Evolutionary conservation across 805 yeast genomes (phyloP).

Genomic region (Saturnispora silvae): DNA sequence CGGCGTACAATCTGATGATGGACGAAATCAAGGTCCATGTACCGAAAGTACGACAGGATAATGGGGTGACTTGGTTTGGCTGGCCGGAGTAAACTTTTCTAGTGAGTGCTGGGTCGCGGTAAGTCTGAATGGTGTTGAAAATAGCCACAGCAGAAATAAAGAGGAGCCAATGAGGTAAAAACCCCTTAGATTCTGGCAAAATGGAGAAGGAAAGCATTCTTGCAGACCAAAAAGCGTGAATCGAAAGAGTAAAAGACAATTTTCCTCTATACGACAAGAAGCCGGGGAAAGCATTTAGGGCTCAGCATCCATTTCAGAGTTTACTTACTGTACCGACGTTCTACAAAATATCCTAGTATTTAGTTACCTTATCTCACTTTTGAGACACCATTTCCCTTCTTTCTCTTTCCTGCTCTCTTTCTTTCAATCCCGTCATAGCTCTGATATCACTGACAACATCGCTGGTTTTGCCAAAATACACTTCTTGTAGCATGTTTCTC

Average conservation of each 20-base stretch:
- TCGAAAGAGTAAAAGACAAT: background rate
- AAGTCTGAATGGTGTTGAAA: slow-evolving; percentile 84
- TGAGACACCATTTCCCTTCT: slow-evolving; percentile 27
- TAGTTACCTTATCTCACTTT: too few relatives aligned
- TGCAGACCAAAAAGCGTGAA: background rate
- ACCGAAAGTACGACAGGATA: slow-evolving; percentile 95
- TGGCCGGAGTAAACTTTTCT: slow-evolving; percentile 64
- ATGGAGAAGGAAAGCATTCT: slow-evolving; percentile 17
- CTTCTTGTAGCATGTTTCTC: slow-evolving; percentile 83
- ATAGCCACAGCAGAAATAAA: slow-evolving; percentile 82
- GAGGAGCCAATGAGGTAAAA: slow-evolving; percentile 67
- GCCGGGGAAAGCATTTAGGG: too few relatives aligned
- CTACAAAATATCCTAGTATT: too few relatives aligned
- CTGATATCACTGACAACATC: slow-evolving; percentile 72
- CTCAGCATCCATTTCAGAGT: too few relatives aligned
- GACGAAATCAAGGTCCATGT: slow-evolving; percentile 93
- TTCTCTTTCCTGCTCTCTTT: slow-evolving; percentile 27
- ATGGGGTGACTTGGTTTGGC: slow-evolving; percentile 45
- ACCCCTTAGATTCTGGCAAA: slow-evolving; percentile 40
- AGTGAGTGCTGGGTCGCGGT: slow-evolving; percentile 59
- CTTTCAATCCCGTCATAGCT: slow-evolving; percentile 29
- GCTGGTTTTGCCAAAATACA: slow-evolving; percentile 88
- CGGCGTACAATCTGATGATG: slow-evolving; percentile 77
- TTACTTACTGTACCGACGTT: too few relatives aligned
- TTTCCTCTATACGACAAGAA: background rate